Conservation (phyloP, 139 green algal species). For the Chlamydomonas sp. region DNA sequence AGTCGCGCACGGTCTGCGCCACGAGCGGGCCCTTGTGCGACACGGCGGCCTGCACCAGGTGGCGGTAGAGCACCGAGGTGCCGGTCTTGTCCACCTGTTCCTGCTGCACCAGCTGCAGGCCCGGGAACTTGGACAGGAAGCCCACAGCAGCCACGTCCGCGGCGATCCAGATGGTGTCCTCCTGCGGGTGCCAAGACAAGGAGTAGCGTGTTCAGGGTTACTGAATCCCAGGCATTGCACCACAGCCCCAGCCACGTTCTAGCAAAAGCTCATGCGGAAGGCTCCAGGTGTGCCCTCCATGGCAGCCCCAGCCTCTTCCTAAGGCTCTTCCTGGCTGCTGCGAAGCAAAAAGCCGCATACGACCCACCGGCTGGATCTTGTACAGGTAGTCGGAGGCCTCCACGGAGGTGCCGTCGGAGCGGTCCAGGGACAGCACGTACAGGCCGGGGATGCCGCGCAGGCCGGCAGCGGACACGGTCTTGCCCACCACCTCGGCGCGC, state of each 20-base stretch:
- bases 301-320: no score
- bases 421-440: slow-evolving; percentile 1
- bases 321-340: no score
- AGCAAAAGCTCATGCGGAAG: not conserved
- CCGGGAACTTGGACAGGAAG: slow-evolving; percentile 35
- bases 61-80: slow-evolving; percentile 37
- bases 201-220: no score
- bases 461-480: slow-evolving; percentile 20
- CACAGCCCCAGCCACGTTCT: not conserved
- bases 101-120: slow-evolving; percentile 15
- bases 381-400: slow-evolving; percentile 16
- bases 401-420: not conserved
- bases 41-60: slow-evolving; percentile 47
- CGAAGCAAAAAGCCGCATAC: not conserved
- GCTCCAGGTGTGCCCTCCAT: no score
- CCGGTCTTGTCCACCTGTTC: slow-evolving; percentile 27
- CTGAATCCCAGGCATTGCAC: no score
- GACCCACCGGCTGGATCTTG: slow-evolving; percentile 3
- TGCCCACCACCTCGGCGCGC: not conserved
- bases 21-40: slow-evolving; percentile 23
- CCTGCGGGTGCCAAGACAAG: slow-evolving; percentile 27
- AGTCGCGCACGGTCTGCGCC: slow-evolving; percentile 59
- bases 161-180: slow-evolving; percentile 81
- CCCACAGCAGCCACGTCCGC: slow-evolving; percentile 12
- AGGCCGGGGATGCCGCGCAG: slow-evolving; percentile 36